Percentiles rank a stretch among this genome's conserved stretches.
phyloP scores from a whole-genome alignment of 768 basidiomycete genomes.

The Xerocomus spinulosus region DNA sequence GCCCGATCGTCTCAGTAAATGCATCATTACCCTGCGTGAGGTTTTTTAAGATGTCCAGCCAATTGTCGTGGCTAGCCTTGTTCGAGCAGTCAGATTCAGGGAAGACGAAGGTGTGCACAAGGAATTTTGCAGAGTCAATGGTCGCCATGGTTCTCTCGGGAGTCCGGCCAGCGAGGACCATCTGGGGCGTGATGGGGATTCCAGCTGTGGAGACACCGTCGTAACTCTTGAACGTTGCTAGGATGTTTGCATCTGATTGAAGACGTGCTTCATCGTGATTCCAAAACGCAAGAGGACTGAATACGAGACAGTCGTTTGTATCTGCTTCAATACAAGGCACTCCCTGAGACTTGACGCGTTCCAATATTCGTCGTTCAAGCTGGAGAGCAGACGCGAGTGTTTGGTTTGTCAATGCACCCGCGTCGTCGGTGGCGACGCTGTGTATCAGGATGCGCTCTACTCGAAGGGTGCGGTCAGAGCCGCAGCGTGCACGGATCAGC shows the following conservation, averaged over 20 bases:
- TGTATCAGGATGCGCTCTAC: slow-evolving; percentile 74
- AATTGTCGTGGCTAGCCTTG: slow-evolving; percentile 55
- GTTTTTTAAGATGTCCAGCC: slow-evolving; percentile 53
- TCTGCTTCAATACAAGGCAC: slow-evolving; percentile 52
- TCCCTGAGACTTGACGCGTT: slow-evolving; percentile 36
- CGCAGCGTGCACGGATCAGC: slow-evolving; percentile 66
- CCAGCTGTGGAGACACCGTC: slow-evolving; percentile 56
- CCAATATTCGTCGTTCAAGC: slow-evolving; percentile 55
- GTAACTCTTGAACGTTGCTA: slow-evolving; percentile 52
- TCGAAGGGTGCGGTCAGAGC: slow-evolving; percentile 62
- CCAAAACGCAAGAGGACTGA: slow-evolving; percentile 79
- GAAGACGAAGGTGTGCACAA: slow-evolving; percentile 82
- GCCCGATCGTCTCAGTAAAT: slow-evolving; percentile 38
- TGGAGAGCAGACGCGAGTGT: slow-evolving; percentile 61
- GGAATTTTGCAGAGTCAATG: slow-evolving; percentile 62
- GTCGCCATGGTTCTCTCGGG: slow-evolving; percentile 47
- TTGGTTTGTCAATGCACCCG: slow-evolving; percentile 54
- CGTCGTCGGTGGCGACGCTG: slow-evolving; percentile 38
- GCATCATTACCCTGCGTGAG: slow-evolving; percentile 36
- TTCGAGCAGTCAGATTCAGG: slow-evolving; percentile 67
- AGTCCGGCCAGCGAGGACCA: slow-evolving; percentile 71
- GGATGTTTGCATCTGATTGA: slow-evolving; percentile 49
- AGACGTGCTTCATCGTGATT: slow-evolving; percentile 53
- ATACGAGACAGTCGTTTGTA: slow-evolving; percentile 57
- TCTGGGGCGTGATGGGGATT: slow-evolving; percentile 61